These are phyloP conservation scores for Colletotrichum sp. DNA, from an alignment of 2,329 filamentous ascomycete species.

Conservation along the genomic window DNA sequence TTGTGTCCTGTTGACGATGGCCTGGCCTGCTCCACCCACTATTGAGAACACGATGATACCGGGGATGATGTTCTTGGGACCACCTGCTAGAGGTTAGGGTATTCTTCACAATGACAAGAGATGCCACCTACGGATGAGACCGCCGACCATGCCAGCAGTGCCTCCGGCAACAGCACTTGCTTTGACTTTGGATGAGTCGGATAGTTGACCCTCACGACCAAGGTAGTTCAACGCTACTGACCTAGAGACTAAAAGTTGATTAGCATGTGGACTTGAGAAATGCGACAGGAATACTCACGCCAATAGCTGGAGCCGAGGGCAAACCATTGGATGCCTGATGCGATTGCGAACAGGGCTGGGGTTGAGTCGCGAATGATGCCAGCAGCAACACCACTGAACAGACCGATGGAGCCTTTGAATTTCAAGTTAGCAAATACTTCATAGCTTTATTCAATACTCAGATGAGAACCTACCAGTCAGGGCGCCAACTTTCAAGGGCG, in stretches of 20 bases:
- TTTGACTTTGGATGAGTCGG: slow-evolving; percentile 63
- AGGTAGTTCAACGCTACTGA: slow-evolving; percentile 50
- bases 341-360: slow-evolving; percentile 73
- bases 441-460: neutral
- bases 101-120: neutral
- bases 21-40: slow-evolving; percentile 44
- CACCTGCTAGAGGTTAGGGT: slow-evolving; percentile 41
- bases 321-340: slow-evolving; percentile 82
- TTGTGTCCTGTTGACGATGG: slow-evolving; percentile 37
- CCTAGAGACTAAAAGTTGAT: slow-evolving; percentile 48
- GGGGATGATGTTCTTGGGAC: slow-evolving; percentile 57
- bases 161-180: slow-evolving; percentile 76
- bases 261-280: neutral
- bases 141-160: slow-evolving; percentile 68
- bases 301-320: slow-evolving; percentile 78
- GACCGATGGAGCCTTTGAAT: slow-evolving; percentile 60
- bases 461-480: slow-evolving; percentile 53
- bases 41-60: slow-evolving; percentile 54
- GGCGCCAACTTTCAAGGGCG: slow-evolving; percentile 65
- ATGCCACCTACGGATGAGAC: slow-evolving; percentile 52
- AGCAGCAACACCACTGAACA: slow-evolving; percentile 69
- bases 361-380: slow-evolving; percentile 74
- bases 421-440: neutral
- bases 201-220: slow-evolving; percentile 58
- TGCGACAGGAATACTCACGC: slow-evolving; percentile 53